Evolutionary conservation across 1,139 yeast species (phyloP).

Genomic region (Yamadazyma atmosphaerica): DNA sequence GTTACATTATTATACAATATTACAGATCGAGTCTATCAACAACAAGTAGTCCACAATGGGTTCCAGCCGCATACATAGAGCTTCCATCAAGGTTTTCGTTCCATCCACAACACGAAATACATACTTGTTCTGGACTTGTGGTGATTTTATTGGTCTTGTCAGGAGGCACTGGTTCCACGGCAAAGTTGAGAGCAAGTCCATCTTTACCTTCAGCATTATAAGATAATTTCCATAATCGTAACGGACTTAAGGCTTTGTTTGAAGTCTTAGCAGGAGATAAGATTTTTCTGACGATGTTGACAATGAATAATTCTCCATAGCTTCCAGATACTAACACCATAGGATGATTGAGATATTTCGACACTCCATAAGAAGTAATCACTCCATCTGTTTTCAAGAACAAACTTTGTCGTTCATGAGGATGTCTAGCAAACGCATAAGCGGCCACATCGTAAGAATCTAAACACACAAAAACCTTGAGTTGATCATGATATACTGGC

Average conservation of each 20-base stretch:
- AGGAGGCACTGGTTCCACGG: conserved; percentile 25
- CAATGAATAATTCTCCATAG: conserved; percentile 52
- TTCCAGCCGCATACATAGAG: conserved; percentile 66
- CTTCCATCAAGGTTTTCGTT: conserved; percentile 51
- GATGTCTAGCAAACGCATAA: conserved; percentile 30
- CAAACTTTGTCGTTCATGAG: conserved; percentile 35
- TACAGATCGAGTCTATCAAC: conserved; percentile 50
- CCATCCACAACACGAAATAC: conserved; percentile 62
- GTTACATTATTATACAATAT: no score
- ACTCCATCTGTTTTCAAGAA: conserved; percentile 33
- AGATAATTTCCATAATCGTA: conserved; percentile 36
- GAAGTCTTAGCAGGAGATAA: conserved; percentile 33
- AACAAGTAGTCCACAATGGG: conserved; percentile 65
- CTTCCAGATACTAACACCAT: conserved; percentile 59
- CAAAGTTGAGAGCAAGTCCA: conserved; percentile 9
- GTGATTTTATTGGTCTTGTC: conserved; percentile 32
- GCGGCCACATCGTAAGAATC: conserved; percentile 32
- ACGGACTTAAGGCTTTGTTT: conserved; percentile 31
- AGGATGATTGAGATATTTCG: conserved; percentile 56
- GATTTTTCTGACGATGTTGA: conserved; percentile 39
- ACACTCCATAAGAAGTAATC: conserved; percentile 27
- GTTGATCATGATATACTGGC: conserved; percentile 29
- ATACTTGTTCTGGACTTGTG: conserved; percentile 54
- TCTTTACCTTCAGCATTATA: conserved; percentile 14
- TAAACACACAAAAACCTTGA: conserved; percentile 26